Conservation (phyloP, 768 basidiomycete species). For the Tricholoma bakamatsutake region DNA sequence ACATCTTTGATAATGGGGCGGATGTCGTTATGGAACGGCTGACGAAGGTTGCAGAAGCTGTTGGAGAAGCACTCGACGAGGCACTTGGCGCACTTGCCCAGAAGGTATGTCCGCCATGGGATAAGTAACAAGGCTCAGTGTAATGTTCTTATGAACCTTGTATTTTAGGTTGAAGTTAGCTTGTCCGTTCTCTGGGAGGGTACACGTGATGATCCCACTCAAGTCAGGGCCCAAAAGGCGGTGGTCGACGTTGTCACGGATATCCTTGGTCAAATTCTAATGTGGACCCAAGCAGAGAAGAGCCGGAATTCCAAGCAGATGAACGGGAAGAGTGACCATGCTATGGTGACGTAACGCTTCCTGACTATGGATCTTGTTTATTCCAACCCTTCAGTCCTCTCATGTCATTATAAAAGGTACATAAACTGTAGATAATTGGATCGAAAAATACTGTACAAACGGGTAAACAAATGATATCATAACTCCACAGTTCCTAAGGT, state of each 20-base stretch:
- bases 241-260: conserved; percentile 31
- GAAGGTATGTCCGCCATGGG: conserved; percentile 34
- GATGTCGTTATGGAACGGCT: conserved; percentile 45
- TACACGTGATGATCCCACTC: conserved; percentile 39
- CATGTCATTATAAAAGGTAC: no score
- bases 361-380: not conserved
- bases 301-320: conserved; percentile 12
- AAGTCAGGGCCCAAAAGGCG: conserved; percentile 33
- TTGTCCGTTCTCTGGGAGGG: conserved; percentile 58
- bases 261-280: conserved; percentile 36
- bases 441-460: not conserved
- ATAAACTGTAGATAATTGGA: no score
- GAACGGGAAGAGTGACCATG: conserved; percentile 6
- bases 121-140: conserved; percentile 9
- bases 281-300: conserved; percentile 39
- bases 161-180: conserved; percentile 42
- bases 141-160: not conserved
- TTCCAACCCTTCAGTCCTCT: no score
- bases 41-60: conserved; percentile 38
- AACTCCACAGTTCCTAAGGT: not conserved
- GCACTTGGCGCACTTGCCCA: conserved; percentile 46
- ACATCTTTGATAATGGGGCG: conserved; percentile 48
- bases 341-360: conserved; percentile 3
- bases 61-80: conserved; percentile 42
- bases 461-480: not conserved